These are phyloP conservation scores for Lichtheimia corymbifera DNA, from an alignment of 371 early-diverging fungal genomes.

Conservation along the genomic window DNA sequence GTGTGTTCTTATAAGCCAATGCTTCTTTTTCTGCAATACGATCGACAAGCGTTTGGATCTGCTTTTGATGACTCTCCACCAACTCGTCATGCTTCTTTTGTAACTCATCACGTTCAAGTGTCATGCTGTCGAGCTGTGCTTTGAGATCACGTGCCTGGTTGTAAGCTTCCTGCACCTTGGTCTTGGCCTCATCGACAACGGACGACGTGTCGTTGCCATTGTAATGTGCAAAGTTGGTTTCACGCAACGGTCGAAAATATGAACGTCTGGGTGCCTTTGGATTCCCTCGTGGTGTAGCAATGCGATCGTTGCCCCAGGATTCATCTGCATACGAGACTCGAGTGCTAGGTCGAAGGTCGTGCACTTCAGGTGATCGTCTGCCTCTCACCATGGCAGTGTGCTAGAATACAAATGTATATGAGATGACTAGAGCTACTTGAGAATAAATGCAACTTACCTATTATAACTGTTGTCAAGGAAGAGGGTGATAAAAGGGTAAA, in stretches of 20 bases:
- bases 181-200: background rate
- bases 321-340: conserved; percentile 1
- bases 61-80: background rate
- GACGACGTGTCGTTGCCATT: too few species aligned
- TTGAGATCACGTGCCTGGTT: background rate
- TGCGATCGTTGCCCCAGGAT: background rate
- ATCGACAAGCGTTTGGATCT: conserved; percentile 6
- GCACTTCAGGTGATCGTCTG: background rate
- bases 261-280: background rate
- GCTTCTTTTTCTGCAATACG: conserved; percentile 2
- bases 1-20: background rate
- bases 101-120: conserved; percentile 3
- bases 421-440: too few species aligned
- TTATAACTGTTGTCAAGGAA: too few species aligned
- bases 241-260: too few species aligned
- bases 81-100: background rate
- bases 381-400: too few species aligned
- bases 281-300: background rate
- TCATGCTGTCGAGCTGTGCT: background rate
- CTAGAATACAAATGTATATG: too few species aligned
- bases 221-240: too few species aligned
- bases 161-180: background rate
- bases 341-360: background rate
- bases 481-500: too few species aligned
- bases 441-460: too few species aligned